Conservation (phyloP, 257 asterid genomes). For the Nicotiana benthamiana region DNA sequence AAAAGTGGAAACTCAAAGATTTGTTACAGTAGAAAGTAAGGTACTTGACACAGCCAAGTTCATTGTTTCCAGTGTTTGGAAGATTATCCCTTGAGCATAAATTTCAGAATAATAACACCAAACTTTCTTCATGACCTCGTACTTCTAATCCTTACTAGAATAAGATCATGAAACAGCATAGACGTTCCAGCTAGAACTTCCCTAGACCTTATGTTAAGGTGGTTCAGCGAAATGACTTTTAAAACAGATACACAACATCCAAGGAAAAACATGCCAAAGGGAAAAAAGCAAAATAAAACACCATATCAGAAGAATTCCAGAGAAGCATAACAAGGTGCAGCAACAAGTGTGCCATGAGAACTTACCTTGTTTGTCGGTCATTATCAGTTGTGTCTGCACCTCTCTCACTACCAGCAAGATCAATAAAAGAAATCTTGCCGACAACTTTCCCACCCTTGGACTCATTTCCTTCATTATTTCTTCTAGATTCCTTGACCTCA, state of each 20-base stretch:
- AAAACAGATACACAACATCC: background rate
- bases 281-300: background rate
- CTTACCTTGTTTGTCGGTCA: constrained; percentile 95
- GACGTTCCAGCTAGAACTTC: background rate
- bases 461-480: constrained; percentile 76
- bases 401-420: constrained; percentile 99
- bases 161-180: background rate
- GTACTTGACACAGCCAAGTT: background rate
- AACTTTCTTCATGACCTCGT: background rate
- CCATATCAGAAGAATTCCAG: background rate
- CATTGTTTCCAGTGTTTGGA: background rate
- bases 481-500: constrained; percentile 79
- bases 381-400: constrained; percentile 99
- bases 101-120: background rate
- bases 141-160: background rate
- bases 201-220: background rate
- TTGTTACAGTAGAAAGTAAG: background rate
- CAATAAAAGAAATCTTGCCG: constrained; percentile 97
- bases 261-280: background rate
- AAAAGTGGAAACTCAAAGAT: background rate
- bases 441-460: constrained; percentile 75
- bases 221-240: background rate
- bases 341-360: constrained; percentile 8
- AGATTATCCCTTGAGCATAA: background rate
- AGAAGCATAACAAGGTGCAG: background rate